Base-by-base conservation (phyloP, 1,284 basidiomycete species). In the Taiwanofungus camphoratus region DNA sequence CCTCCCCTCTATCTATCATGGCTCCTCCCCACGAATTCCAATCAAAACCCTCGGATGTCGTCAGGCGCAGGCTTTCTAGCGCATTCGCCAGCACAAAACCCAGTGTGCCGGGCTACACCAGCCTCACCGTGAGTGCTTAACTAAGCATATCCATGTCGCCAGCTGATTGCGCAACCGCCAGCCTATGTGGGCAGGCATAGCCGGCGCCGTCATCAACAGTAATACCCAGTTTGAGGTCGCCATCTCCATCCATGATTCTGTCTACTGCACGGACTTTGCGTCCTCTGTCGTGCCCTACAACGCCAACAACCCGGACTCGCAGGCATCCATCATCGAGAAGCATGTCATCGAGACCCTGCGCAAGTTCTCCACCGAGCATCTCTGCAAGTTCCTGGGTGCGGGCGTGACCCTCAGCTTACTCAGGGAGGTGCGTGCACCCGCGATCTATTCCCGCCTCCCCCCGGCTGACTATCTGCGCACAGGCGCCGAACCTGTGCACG, bases 131-230 rank as follows among this genome's bases (percentile, higher is more conserved):
- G 56, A 63, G 52, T 42, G 21, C 48, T 27, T 45, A 46, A 55
- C 53, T 35, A 42, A 48, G 50, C 46, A 55, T 40, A 41, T 38
- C 44, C 51, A 31, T 45, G 34, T 48, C 39, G 52, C 44, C 49
- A 44, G 27, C 36, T 46, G 29, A 34, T 38, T 42, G 30, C 41
- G 41, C 39, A 51, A 49, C 56, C 41, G 50, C 22, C 59, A 87
- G 85, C 82, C 86, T 16, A 87, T 89, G 86, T 89, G 86, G 84
- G 83, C 80, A 46, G 86, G 84, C 59, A 72, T 87, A 41, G 80
- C 84, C 6, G 82, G 82, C 35, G 66, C 65, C 23, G 54, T 76
- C 34, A 61, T 78, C 55, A 71, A 76, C 55, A 79, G 78, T 59
- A 75, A 74, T 42, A 70, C 68, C 41, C 66, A 72, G 39, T 79